Evolutionary conservation across 108 stramenopile species (phyloP), one percentile per base, ranked within the genome.

Genomic region (Cyclotella baltica): DNA sequence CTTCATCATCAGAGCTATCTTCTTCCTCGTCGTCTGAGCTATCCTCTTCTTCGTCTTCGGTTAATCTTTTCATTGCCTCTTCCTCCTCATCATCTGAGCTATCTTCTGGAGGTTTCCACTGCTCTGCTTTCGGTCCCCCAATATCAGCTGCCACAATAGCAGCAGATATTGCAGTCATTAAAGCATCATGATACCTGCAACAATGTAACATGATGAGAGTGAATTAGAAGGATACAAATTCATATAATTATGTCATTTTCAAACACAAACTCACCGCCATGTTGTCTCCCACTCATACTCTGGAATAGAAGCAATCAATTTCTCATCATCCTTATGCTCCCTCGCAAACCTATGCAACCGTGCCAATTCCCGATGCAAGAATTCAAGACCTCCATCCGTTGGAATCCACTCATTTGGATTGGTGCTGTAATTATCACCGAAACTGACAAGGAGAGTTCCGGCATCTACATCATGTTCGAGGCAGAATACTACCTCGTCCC

Each of bases 281-380:
- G 63, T 31, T 71, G 58, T 73, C 22, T 77, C 81, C 81, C 81
- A 83, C 33, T 83, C 81, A 73, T 83, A 78, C 27, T 46, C 52
- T 15, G 81, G 81, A 71, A 83, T 83, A 0, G 37, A 22, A 9
- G 72, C 66, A 27, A 65, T 77, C 56, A 83, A 47, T 30, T 71
- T 47, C 18, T 40, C 50, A 66, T 83, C 70, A 31, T 37, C 56
- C 62, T 78, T 77, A 22, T 77, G 9, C 8, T 36, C 28, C 19
- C 19, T 36, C 37, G 48, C 76, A 31, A 83, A 28, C 37, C 64
- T 37, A 16, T 64, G 37, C 52, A 83, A 40, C 22, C 76, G 52
- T 6, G 23, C 53, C 57, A 83, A 48, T 37, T 77, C 56, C 0
- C 34, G n/a, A 51, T 57, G 62, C 18, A 83, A 65, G 56, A 66